A percentile compares a stretch with the other conserved stretches of the same genome.
phyloP scores from a whole-genome alignment of 345 rosid species.

The Garcia nutans region DNA sequence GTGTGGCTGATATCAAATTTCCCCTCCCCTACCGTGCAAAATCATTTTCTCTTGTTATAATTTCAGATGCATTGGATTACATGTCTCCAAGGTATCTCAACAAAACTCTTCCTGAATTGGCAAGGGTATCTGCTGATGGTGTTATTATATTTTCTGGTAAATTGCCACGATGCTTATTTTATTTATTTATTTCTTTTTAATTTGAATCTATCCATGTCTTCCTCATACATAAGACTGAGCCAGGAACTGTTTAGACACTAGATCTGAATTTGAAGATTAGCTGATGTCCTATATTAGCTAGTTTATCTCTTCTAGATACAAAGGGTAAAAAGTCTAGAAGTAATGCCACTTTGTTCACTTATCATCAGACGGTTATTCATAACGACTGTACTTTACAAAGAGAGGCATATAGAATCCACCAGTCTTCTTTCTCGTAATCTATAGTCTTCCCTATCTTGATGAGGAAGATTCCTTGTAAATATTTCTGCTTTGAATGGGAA shows the following conservation, averaged over 20 bases:
- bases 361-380: background rate
- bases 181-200: background rate
- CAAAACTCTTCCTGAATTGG: constrained; percentile 87
- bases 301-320: background rate
- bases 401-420: background rate
- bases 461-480: background rate
- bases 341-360: background rate
- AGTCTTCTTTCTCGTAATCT: background rate
- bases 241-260: background rate
- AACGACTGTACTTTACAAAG: background rate
- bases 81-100: constrained; percentile 90
- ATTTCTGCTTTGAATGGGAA: background rate
- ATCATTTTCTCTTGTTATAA: constrained; percentile 87
- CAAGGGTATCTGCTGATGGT: constrained; percentile 83
- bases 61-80: constrained; percentile 93
- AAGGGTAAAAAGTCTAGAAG: background rate
- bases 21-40: constrained; percentile 84
- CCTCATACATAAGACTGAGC: background rate
- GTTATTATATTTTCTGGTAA: constrained; percentile 77
- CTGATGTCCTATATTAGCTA: background rate
- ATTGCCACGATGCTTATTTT: background rate
- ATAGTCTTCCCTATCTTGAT: too few species aligned
- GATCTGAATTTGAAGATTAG: background rate
- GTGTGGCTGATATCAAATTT: constrained; percentile 92
- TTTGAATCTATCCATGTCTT: too few species aligned